Conservation (phyloP, 139 green algal species). For the Auxenochlorella pyrenoidosa region DNA sequence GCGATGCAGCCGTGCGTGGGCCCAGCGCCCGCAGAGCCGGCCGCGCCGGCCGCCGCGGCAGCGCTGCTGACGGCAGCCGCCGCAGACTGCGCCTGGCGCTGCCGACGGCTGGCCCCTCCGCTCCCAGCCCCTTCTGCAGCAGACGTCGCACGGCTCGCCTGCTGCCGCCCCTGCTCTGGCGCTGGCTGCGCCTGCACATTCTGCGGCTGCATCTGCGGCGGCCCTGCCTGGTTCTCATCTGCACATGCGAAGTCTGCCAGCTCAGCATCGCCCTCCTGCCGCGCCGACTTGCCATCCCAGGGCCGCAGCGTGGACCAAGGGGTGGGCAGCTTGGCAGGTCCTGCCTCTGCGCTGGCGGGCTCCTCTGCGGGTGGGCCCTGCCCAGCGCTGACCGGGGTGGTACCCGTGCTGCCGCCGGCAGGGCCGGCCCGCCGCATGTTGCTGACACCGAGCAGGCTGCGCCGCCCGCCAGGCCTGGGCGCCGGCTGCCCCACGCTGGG, state of each 20-base stretch:
- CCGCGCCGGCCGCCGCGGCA: not conserved
- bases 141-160: not conserved
- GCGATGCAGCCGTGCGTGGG: slow-evolving; percentile 33
- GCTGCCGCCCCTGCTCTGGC: not conserved
- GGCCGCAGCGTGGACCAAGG: slow-evolving; percentile 41
- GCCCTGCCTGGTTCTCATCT: slow-evolving; percentile 8
- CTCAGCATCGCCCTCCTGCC: not conserved
- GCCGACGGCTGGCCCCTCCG: not conserved
- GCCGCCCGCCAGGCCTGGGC: not conserved
- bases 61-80: not conserved
- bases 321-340: slow-evolving; percentile 23
- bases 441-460: slow-evolving; percentile 28
- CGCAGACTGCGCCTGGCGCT: not conserved
- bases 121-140: no score
- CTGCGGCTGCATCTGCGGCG: slow-evolving; percentile 4
- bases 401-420: not conserved
- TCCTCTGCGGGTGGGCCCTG: not conserved
- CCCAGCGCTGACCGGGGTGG: not conserved
- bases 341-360: not conserved
- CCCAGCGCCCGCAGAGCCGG: not conserved
- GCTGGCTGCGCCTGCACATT: not conserved
- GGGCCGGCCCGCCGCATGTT: slow-evolving; percentile 7
- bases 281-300: slow-evolving; percentile 28
- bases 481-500: not conserved
- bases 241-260: not conserved